phyloP scores from a whole-genome alignment of 768 basidiomycete genomes.

The Trametes elegans region DNA sequence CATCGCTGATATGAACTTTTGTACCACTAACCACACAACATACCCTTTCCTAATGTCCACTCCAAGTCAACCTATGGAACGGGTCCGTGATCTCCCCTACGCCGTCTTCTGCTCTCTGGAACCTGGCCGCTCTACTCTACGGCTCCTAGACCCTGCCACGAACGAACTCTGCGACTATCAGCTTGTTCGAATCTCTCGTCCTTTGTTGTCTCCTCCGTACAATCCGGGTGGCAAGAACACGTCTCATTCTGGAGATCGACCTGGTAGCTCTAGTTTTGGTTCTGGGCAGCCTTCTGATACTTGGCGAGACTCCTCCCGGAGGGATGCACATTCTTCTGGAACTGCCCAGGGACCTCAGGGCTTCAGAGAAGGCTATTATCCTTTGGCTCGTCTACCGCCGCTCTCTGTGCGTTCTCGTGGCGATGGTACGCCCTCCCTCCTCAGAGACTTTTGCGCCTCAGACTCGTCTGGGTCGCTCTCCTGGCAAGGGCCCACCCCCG shows the following conservation, averaged over 20 bases:
- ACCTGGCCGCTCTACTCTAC: not conserved
- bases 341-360: not conserved
- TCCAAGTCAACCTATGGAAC: not conserved
- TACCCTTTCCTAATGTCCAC: not conserved
- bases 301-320: not conserved
- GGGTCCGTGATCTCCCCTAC: not conserved
- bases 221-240: not conserved
- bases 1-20: too few relatives aligned
- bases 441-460: not conserved
- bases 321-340: not conserved
- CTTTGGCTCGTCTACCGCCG: not conserved
- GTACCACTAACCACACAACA: too few relatives aligned
- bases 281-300: not conserved
- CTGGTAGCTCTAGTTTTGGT: not conserved
- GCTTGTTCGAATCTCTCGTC: not conserved
- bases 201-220: not conserved
- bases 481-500: not conserved
- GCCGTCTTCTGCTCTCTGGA: not conserved
- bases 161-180: slow-evolving; percentile 2
- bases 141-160: not conserved
- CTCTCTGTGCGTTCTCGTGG: not conserved
- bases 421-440: not conserved
- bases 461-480: not conserved
- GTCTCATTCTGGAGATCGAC: not conserved
- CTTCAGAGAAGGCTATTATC: not conserved